Evolutionary conservation across 352 stramenopile species (phyloP).

Genomic region (Ophiocytium majus): DNA sequence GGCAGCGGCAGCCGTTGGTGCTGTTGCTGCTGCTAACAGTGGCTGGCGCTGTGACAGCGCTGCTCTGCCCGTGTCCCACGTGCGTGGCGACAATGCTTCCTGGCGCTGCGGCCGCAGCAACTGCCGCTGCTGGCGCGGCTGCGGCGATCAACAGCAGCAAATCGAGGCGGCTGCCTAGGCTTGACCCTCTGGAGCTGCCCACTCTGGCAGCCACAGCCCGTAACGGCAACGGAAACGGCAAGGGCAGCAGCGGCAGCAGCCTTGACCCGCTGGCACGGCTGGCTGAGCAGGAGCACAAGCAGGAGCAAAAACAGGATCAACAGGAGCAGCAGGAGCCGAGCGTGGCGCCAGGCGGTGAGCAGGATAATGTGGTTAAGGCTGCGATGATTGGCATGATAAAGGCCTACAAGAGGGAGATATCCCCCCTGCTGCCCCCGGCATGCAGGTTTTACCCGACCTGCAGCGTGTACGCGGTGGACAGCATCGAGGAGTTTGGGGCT

Average conservation of each 20-base stretch:
- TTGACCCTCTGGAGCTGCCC: background rate
- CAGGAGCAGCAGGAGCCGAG: background rate
- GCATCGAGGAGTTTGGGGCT: constrained; percentile 70
- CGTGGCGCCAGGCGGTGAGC: background rate
- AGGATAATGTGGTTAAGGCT: constrained; percentile 5
- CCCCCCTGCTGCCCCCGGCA: constrained; percentile 69
- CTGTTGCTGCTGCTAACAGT: too few species aligned
- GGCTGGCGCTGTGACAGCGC: too few species aligned
- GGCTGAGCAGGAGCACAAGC: background rate
- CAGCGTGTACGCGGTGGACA: constrained; percentile 70
- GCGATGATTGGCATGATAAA: constrained; percentile 57
- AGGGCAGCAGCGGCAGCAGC: background rate
- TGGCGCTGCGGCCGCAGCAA: background rate
- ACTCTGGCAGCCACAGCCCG: background rate
- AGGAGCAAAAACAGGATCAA: background rate
- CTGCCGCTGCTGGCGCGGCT: background rate
- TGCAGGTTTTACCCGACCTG: constrained; percentile 74
- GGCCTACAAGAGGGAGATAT: constrained; percentile 62
- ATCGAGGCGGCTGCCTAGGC: background rate
- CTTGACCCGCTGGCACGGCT: background rate
- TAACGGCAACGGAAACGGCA: background rate
- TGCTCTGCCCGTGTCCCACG: too few species aligned
- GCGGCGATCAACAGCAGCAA: background rate
- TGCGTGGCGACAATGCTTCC: too few species aligned
- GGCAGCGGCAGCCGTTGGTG: too few species aligned